phyloP scores from a whole-genome alignment of 306 rosid genomes.

The Malus sieversii region DNA sequence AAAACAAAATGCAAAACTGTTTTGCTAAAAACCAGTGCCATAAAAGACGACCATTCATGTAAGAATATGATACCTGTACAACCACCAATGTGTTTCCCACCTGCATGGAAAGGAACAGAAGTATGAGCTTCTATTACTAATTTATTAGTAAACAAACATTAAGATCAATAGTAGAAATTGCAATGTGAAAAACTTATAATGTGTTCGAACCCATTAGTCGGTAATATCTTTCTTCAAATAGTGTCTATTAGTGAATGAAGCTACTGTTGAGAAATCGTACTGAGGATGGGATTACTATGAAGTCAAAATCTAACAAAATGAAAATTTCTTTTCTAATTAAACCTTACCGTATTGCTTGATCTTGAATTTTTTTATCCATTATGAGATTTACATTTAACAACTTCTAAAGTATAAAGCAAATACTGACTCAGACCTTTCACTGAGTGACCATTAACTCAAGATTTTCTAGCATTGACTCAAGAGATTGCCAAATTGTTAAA shows the following conservation, averaged over 20 bases:
- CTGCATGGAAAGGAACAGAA: constrained; percentile 38
- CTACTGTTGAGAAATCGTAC: neutral
- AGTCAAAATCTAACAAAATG: neutral
- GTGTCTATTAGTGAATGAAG: neutral
- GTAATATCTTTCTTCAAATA: neutral
- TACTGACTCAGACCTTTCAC: neutral
- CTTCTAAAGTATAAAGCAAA: neutral
- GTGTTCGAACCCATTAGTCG: neutral
- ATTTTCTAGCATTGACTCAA: neutral
- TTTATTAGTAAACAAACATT: constrained; percentile 5
- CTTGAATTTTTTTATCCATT: neutral
- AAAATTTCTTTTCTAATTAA: neutral
- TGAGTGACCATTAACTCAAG: neutral
- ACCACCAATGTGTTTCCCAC: constrained; percentile 91
- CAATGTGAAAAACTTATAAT: neutral
- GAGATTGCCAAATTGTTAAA: neutral
- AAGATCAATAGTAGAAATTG: neutral
- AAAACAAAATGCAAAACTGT: neutral
- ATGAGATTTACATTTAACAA: neutral
- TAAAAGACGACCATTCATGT: neutral
- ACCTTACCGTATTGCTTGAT: neutral
- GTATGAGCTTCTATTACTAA: constrained; percentile 3
- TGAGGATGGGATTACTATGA: neutral
- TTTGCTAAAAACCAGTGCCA: neutral
- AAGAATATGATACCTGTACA: constrained; percentile 60